phyloP scores from a whole-genome alignment of 176 grass and related monocot species.

The Aegilops sharonensis region DNA sequence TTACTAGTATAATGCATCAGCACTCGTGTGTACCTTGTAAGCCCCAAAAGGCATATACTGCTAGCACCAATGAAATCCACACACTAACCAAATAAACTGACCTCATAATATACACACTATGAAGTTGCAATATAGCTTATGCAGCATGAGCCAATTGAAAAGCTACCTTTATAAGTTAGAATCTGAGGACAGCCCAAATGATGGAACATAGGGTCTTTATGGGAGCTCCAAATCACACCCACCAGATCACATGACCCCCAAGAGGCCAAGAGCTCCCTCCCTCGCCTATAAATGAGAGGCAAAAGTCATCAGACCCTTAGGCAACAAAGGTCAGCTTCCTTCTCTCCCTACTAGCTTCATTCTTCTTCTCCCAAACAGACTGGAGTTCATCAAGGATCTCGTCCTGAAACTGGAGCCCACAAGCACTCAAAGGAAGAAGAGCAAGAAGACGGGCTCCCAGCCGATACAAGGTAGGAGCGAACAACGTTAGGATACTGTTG shows the following conservation, averaged over 20 bases:
- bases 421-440: conserved; percentile 46
- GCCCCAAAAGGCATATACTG: conserved; percentile 25
- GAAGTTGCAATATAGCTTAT: conserved; percentile 38
- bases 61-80: neutral
- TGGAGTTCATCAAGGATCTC: conserved; percentile 41
- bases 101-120: conserved; percentile 31
- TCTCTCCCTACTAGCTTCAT: conserved; percentile 16
- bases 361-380: conserved; percentile 30
- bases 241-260: conserved; percentile 41
- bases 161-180: conserved; percentile 38
- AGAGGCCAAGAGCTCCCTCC: conserved; percentile 28
- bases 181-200: conserved; percentile 39
- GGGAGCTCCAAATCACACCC: conserved; percentile 42
- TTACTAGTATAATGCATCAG: neutral
- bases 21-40: conserved; percentile 4
- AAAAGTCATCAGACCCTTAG: conserved; percentile 65
- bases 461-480: conserved; percentile 48
- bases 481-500: conserved; percentile 33
- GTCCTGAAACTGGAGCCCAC: conserved; percentile 54
- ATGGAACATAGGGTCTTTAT: conserved; percentile 38
- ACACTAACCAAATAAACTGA: conserved; percentile 1
- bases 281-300: conserved; percentile 69
- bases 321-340: conserved; percentile 35
- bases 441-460: conserved; percentile 41
- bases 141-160: conserved; percentile 40